Conservation (phyloP, 2,329 filamentous ascomycete species). For the Aspergillus floridensis region DNA sequence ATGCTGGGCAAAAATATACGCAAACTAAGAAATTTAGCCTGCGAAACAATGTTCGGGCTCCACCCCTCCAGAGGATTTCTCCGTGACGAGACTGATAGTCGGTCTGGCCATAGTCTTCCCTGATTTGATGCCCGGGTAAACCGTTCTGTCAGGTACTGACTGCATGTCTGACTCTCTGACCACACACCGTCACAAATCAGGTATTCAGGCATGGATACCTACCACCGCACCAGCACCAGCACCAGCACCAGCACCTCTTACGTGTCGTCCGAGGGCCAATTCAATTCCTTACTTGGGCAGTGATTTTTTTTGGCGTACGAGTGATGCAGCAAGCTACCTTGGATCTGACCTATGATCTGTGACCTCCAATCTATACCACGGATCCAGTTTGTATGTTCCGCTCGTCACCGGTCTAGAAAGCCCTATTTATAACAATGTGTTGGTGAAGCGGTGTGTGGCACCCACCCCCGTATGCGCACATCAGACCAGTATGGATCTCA, state of each 20-base stretch:
- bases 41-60: not conserved
- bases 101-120: not conserved
- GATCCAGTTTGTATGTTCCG: not conserved
- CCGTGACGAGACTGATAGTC: not conserved
- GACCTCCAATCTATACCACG: not conserved
- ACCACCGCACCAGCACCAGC: not conserved
- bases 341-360: not conserved
- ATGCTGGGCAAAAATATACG: not conserved
- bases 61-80: not conserved
- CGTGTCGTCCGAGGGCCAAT: not conserved
- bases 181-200: not conserved
- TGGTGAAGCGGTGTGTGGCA: slow-evolving; percentile 2
- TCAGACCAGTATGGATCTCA: not conserved
- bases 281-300: slow-evolving; percentile 1
- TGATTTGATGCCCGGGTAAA: slow-evolving; percentile 1
- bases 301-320: not conserved
- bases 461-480: not conserved
- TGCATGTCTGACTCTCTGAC: not conserved
- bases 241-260: not conserved
- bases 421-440: slow-evolving; percentile 4
- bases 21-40: not conserved
- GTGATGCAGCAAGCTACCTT: not conserved
- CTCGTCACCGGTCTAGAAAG: not conserved
- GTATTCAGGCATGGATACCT: not conserved
- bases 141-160: slow-evolving; percentile 5